Percentiles rank a stretch among this genome's conserved stretches.
phyloP scores from a whole-genome alignment of 1,284 basidiomycete species.

The Ceratobasidium theobromae region DNA sequence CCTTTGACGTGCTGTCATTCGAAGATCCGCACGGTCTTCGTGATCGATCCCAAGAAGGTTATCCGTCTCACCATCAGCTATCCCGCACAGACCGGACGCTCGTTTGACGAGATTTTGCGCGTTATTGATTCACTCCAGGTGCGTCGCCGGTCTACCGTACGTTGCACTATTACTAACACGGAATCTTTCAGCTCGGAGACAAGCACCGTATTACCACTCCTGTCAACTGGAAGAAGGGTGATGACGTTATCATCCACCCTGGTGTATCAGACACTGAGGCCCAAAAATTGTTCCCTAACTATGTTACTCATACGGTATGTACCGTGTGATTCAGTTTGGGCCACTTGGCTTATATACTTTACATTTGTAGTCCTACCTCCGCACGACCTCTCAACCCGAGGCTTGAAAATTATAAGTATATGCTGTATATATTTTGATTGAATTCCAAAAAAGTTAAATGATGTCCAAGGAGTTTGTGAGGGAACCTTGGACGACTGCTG shows the following conservation, averaged over 20 bases:
- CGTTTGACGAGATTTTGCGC: conserved; percentile 81
- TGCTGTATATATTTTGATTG: not conserved
- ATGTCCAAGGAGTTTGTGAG: no score
- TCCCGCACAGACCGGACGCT: conserved; percentile 58
- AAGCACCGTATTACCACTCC: conserved; percentile 59
- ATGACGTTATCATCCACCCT: conserved; percentile 96
- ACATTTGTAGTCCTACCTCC: conserved; percentile 62
- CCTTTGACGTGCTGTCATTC: conserved; percentile 44
- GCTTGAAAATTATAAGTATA: conserved; percentile 11
- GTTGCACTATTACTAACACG: conserved; percentile 48
- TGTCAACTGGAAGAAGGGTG: conserved; percentile 93
- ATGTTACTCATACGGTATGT: conserved; percentile 65
- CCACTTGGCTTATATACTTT: conserved; percentile 1
- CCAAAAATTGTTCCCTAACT: conserved; percentile 79
- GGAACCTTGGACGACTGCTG: not conserved
- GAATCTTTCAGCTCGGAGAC: conserved; percentile 26
- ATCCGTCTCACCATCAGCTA: conserved; percentile 91
- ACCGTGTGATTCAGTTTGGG: not conserved
- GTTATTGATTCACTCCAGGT: conserved; percentile 87
- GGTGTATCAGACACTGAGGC: conserved; percentile 84
- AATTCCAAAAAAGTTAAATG: no score
- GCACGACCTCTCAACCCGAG: conserved; percentile 60
- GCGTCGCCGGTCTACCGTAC: conserved; percentile 72
- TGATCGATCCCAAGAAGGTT: conserved; percentile 89
- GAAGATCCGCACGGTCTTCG: conserved; percentile 95